A percentile compares a stretch with the other conserved stretches of the same genome.
phyloP scores from a whole-genome alignment of 2,329 filamentous ascomycete genomes.

The Penicillium oxalicum region DNA sequence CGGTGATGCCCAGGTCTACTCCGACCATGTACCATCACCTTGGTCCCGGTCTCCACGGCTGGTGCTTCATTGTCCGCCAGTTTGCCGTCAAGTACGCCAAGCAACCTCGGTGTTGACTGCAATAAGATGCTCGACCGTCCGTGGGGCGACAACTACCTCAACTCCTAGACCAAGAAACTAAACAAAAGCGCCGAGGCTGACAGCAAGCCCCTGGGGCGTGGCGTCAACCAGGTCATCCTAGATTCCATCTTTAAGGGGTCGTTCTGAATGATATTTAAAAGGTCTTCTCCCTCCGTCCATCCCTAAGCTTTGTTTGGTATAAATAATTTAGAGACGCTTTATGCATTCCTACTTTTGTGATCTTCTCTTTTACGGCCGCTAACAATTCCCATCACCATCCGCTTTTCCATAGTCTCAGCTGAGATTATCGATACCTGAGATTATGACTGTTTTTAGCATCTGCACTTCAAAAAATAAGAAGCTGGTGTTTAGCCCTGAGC shows the following conservation, averaged over 20 bases:
- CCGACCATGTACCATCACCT: conserved; percentile 94
- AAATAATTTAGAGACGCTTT: too few relatives aligned
- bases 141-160: conserved; percentile 99
- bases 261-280: too few relatives aligned
- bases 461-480: background rate
- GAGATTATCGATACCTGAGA: too few relatives aligned
- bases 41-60: conserved; percentile 99
- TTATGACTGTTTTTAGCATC: too few relatives aligned
- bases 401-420: too few relatives aligned
- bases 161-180: conserved; percentile 99
- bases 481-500: background rate
- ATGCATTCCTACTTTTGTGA: too few relatives aligned
- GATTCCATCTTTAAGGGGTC: conserved; percentile 90
- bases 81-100: conserved; percentile 95
- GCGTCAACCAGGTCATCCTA: conserved; percentile 99
- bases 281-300: too few relatives aligned
- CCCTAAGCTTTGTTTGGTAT: too few relatives aligned
- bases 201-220: conserved; percentile 88
- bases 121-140: conserved; percentile 99
- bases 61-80: conserved; percentile 98
- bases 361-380: too few relatives aligned
- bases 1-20: conserved; percentile 98
- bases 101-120: conserved; percentile 99
- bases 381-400: too few relatives aligned
- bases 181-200: conserved; percentile 78